These are phyloP conservation scores for Pythium volutum DNA, from an alignment of 352 stramenopile genomes.

Conservation along the genomic window DNA sequence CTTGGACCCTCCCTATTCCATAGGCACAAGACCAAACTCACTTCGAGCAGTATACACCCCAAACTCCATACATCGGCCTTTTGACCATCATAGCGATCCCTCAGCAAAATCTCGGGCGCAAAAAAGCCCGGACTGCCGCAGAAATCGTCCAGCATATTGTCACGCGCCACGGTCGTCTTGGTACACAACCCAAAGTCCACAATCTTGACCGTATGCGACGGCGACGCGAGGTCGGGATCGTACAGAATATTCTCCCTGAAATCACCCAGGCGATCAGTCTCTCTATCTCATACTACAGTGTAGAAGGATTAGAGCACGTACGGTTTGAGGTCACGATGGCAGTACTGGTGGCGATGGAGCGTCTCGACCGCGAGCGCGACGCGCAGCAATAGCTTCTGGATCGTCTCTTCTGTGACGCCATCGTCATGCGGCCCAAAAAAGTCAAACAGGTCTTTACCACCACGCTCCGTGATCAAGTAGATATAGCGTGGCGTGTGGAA, in stretches of 20 bases:
- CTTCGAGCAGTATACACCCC: slow-evolving; percentile 82
- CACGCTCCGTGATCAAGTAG: slow-evolving; percentile 82
- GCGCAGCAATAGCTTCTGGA: slow-evolving; percentile 39
- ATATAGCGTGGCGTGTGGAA: slow-evolving; percentile 76
- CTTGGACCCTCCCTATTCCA: background rate
- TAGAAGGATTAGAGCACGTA: slow-evolving; percentile 32
- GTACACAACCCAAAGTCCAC: slow-evolving; percentile 83
- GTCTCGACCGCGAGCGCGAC: slow-evolving; percentile 52
- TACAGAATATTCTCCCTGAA: slow-evolving; percentile 77
- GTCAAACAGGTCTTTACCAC: slow-evolving; percentile 83
- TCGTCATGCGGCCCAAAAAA: slow-evolving; percentile 56
- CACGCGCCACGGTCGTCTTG: slow-evolving; percentile 32
- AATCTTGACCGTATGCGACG: slow-evolving; percentile 51
- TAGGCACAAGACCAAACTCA: slow-evolving; percentile 5
- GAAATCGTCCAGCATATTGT: slow-evolving; percentile 58
- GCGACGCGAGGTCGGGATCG: slow-evolving; percentile 22
- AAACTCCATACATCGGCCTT: slow-evolving; percentile 86
- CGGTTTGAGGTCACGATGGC: slow-evolving; percentile 78
- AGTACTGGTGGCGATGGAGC: slow-evolving; percentile 66
- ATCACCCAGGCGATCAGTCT: background rate
- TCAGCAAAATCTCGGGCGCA: slow-evolving; percentile 72
- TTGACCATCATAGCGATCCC: slow-evolving; percentile 60
- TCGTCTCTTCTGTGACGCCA: slow-evolving; percentile 42
- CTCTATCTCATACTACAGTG: background rate
- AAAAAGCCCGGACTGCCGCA: slow-evolving; percentile 86